Evolutionary conservation across 2,329 filamentous ascomycete genomes (phyloP), one percentile per base, ranked within the genome.

Genomic region (Fusarium sp.): DNA sequence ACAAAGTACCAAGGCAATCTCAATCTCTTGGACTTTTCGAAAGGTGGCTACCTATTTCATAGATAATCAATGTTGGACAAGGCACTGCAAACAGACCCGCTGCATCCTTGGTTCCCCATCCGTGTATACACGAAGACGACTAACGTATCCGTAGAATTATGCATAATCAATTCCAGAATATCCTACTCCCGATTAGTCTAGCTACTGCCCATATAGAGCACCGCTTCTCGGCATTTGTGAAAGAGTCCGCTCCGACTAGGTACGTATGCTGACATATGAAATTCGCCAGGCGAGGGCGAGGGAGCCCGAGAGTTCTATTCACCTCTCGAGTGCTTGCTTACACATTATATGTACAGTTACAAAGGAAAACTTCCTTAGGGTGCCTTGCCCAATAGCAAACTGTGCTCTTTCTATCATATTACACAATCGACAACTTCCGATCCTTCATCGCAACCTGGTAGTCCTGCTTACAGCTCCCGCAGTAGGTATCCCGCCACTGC

Each of bases 381-480:
- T 36, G 41, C 39, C 39, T 26, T 65, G 36, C 38, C 51, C 38
- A 32, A 42, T 36, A 50, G 20, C 36, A 62, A 56, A 45, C 26
- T 34, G 24, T 26, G 34, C 32, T 55, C 34, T 50, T 18, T 26
- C 22, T 58, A 38, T 30, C 17, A 20, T 59, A 30, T 51, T 69
- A 73, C 44, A 58, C 41, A 70, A 64, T 70, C 12, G 73, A 78
- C 65, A 81, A 67, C 57, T 73, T 79, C 68, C 79, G 79, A 72
- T 79, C 79, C 66, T 68, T 75, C 69, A 81, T 79, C 51, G 82
- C 76, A 10, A 66, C 75, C 32, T 78, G 72, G 41, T 82, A 79
- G 75, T 90, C 89, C 17, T 78, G 79, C 72, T 81, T 83, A 74
- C 89, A 90, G 78, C 89, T 90, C 36, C 87, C 86, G 64, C 89